These are phyloP conservation scores for Akanthomyces uredinophilus DNA, from an alignment of 2,329 filamentous ascomycete genomes.

Conservation along the genomic window DNA sequence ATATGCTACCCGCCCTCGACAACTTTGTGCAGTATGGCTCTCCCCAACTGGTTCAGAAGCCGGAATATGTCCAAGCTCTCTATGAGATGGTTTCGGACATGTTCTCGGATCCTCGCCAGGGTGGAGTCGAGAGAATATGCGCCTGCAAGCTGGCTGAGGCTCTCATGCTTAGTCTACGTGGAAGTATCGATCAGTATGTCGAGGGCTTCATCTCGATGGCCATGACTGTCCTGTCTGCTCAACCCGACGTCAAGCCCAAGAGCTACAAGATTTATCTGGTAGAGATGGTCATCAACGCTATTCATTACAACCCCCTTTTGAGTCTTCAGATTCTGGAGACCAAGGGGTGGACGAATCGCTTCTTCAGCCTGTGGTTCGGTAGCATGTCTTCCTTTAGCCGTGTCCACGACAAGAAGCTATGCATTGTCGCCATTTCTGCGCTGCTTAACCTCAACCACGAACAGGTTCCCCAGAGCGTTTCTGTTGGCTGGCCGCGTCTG, in stretches of 20 bases:
- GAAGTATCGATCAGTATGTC: slow-evolving; percentile 81
- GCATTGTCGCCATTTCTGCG: slow-evolving; percentile 85
- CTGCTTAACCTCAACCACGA: slow-evolving; percentile 74
- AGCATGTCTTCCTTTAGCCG: slow-evolving; percentile 90
- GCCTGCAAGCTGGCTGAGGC: slow-evolving; percentile 97
- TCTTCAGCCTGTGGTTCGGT: slow-evolving; percentile 97
- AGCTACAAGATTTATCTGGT: slow-evolving; percentile 93
- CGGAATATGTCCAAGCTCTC: slow-evolving; percentile 79
- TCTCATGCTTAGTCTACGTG: slow-evolving; percentile 91
- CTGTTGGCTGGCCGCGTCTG: slow-evolving; percentile 89
- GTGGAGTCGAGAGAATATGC: slow-evolving; percentile 90
- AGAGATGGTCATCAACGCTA: slow-evolving; percentile 97
- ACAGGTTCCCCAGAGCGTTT: slow-evolving; percentile 85
- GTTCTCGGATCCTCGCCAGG: slow-evolving; percentile 87
- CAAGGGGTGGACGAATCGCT: slow-evolving; percentile 95
- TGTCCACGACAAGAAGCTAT: slow-evolving; percentile 98
- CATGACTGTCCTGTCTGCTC: slow-evolving; percentile 68
- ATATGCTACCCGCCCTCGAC: slow-evolving; percentile 96
- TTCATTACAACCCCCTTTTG: slow-evolving; percentile 92
- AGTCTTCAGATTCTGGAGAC: slow-evolving; percentile 82
- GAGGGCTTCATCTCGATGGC: slow-evolving; percentile 84
- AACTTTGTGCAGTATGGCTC: slow-evolving; percentile 96
- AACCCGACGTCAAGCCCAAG: slow-evolving; percentile 78
- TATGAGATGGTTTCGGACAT: slow-evolving; percentile 94
- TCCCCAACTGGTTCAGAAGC: slow-evolving; percentile 73